Evolutionary conservation across 441 rosid species (phyloP).

Genomic region (Gossypium trilobum): DNA sequence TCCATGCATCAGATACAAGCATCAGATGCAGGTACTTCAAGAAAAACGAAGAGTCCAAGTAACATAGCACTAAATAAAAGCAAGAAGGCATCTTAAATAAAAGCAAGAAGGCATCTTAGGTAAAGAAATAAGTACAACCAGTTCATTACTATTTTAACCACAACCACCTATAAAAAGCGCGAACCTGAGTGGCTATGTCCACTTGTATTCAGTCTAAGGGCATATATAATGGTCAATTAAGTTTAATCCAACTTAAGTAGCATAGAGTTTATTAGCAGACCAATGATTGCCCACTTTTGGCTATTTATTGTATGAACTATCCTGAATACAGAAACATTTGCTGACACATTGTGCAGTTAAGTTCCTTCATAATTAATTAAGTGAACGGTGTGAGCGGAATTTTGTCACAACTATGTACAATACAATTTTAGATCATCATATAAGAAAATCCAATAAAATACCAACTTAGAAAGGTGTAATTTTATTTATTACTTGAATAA

Average conservation of each 20-base stretch:
- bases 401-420: neutral
- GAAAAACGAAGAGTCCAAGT: no score
- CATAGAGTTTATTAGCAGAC: neutral
- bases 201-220: neutral
- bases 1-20: no score
- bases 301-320: neutral
- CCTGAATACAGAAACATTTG: neutral
- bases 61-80: neutral
- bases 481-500: neutral
- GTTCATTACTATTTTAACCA: neutral
- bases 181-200: neutral
- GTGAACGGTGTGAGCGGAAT: neutral
- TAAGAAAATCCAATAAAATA: neutral
- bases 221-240: neutral
- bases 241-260: neutral
- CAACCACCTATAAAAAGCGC: neutral
- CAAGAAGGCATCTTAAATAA: neutral
- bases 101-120: neutral
- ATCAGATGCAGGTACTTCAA: no score
- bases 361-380: constrained; percentile 1
- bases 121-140: neutral
- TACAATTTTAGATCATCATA: neutral
- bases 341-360: neutral
- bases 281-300: neutral
- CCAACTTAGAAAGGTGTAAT: neutral